Evolutionary conservation across 352 stramenopile genomes (phyloP).

Genomic region (Phytopythium boreale): DNA sequence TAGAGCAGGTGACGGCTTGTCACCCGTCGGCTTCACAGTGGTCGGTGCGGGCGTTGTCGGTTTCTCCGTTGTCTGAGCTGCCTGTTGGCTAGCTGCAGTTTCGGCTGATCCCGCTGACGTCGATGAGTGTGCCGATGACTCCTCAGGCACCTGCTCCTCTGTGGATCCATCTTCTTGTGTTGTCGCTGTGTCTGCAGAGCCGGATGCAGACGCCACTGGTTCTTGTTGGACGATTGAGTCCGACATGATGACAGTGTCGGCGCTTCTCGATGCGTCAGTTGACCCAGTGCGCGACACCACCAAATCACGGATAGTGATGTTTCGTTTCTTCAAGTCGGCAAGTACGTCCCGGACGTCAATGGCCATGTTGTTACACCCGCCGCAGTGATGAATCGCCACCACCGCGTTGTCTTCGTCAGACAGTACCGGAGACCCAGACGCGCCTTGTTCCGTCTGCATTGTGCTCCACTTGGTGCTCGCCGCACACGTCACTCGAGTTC

Average conservation of each 20-base stretch:
- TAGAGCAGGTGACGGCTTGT: background rate
- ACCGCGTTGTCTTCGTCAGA: slow-evolving; percentile 40
- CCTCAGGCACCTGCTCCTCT: too few relatives aligned
- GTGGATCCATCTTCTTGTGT: background rate
- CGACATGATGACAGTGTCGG: background rate
- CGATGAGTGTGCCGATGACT: background rate
- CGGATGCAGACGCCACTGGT: background rate
- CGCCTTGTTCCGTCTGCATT: slow-evolving; percentile 39
- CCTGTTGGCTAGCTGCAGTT: background rate
- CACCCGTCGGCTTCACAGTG: background rate
- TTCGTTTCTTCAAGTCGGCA: slow-evolving; percentile 27
- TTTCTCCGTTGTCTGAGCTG: background rate
- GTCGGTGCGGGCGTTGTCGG: slow-evolving; percentile 2
- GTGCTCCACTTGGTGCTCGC: slow-evolving; percentile 36
- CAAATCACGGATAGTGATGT: slow-evolving; percentile 35
- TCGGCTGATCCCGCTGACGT: too few relatives aligned
- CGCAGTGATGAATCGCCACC: slow-evolving; percentile 54
- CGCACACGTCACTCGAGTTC: slow-evolving; percentile 26
- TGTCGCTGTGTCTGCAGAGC: background rate
- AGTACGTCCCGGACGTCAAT: slow-evolving; percentile 41
- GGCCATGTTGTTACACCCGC: slow-evolving; percentile 41
- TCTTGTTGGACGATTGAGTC: background rate
- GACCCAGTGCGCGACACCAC: slow-evolving; percentile 3
- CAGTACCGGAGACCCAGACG: slow-evolving; percentile 46
- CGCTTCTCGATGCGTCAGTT: background rate